These are phyloP conservation scores for Balansia obtecta DNA, from an alignment of 2,329 filamentous ascomycete species.

Conservation along the genomic window DNA sequence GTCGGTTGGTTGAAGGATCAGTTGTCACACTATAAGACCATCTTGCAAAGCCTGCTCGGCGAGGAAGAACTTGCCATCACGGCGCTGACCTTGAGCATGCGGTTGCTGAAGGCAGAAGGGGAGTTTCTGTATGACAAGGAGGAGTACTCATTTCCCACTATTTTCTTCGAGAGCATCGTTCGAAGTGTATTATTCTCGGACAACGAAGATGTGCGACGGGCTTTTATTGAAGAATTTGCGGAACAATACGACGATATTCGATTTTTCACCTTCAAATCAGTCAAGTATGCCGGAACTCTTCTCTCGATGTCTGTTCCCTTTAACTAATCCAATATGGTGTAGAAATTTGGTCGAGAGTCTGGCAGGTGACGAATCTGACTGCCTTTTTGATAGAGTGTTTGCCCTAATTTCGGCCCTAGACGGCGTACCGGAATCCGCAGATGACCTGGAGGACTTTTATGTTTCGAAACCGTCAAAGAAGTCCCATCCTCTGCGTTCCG, in stretches of 20 bases:
- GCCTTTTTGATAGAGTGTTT: conserved; percentile 43
- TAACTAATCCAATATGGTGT: not conserved
- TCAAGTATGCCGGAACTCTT: conserved; percentile 42
- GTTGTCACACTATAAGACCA: conserved; percentile 56
- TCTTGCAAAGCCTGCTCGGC: conserved; percentile 48
- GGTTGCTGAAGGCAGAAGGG: conserved; percentile 68
- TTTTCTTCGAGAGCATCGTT: conserved; percentile 54
- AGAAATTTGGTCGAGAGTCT: conserved; percentile 18
- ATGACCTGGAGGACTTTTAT: conserved; percentile 59
- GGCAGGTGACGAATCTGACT: conserved; percentile 10
- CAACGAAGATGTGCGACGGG: conserved; percentile 47
- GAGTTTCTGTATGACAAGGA: conserved; percentile 46
- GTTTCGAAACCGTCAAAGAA: conserved; percentile 51
- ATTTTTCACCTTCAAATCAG: conserved; percentile 65
- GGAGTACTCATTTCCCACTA: conserved; percentile 56
- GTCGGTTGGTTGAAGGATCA: conserved; percentile 67
- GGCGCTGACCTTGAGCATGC: conserved; percentile 69
- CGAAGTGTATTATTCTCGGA: conserved; percentile 45
- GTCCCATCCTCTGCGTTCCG: conserved; percentile 51
- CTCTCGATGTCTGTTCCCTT: too few relatives aligned
- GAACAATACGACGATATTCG: conserved; percentile 74
- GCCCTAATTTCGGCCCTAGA: conserved; percentile 55
- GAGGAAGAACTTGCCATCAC: conserved; percentile 54
- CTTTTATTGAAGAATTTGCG: conserved; percentile 68
- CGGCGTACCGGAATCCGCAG: conserved; percentile 52